Percentiles rank a stretch among this genome's conserved stretches.
Conservation (phyloP, 495 filamentous ascomycete species). For the Cercophora newfieldiana region DNA sequence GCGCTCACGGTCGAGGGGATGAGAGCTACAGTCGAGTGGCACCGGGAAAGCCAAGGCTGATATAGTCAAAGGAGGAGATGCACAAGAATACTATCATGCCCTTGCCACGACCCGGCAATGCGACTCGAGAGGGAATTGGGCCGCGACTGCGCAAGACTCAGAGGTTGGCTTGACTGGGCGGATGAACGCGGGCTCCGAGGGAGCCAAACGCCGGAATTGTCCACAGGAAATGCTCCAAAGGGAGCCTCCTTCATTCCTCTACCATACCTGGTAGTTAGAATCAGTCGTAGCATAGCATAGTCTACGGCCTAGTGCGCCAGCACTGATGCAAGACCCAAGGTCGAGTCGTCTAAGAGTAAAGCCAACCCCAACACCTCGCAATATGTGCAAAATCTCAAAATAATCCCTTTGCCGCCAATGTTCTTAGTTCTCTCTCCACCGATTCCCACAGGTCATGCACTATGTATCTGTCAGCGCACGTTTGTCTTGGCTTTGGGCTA, state of each 20-base stretch:
- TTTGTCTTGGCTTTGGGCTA: not conserved
- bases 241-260: not conserved
- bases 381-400: constrained; percentile 18
- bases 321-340: not conserved
- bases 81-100: not conserved
- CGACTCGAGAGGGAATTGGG: too few species aligned
- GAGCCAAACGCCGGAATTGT: not conserved
- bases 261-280: not conserved
- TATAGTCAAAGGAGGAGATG: not conserved
- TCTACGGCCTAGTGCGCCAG: not conserved
- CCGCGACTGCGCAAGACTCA: too few species aligned
- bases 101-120: too few species aligned
- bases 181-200: too few species aligned
- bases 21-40: constrained; percentile 49
- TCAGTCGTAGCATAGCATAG: too few species aligned
- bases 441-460: constrained; percentile 59
- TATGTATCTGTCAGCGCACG: constrained; percentile 31
- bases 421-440: constrained; percentile 58
- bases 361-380: constrained; percentile 28
- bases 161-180: too few species aligned
- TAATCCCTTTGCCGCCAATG: not conserved
- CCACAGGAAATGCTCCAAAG: not conserved
- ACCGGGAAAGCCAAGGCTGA: constrained; percentile 35
- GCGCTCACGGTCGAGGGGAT: constrained; percentile 61
- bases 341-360: constrained; percentile 2